These are phyloP conservation scores for Cryphonectria radicalis DNA, from an alignment of 2,329 filamentous ascomycete genomes.

Conservation along the genomic window DNA sequence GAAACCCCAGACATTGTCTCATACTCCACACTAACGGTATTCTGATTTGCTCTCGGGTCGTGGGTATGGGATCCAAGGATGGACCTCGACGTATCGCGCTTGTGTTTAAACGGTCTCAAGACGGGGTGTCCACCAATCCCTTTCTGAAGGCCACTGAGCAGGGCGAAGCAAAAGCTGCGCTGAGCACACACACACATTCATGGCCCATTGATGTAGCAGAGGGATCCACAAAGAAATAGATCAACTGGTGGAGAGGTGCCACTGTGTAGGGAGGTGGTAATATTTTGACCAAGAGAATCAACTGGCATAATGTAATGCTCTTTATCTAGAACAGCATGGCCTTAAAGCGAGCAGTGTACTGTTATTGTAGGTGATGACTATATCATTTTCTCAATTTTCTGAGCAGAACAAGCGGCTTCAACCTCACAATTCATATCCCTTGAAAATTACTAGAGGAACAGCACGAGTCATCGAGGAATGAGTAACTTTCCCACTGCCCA, in stretches of 20 bases:
- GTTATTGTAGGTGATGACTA: no score
- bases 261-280: neutral
- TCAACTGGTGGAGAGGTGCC: neutral
- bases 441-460: no score
- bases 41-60: neutral
- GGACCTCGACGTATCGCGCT: neutral
- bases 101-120: neutral
- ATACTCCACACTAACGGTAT: neutral
- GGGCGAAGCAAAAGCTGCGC: neutral
- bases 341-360: neutral
- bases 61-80: neutral
- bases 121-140: neutral
- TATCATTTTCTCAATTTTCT: no score
- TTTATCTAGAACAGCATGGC: neutral
- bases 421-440: no score
- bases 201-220: neutral
- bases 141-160: neutral
- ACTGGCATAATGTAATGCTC: neutral
- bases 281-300: neutral
- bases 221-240: neutral
- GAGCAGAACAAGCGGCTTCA: no score
- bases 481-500: no score
- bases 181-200: neutral
- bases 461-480: no score
- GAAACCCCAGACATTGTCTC: slow-evolving; percentile 3